These are phyloP conservation scores for Amanita pseudoporphyria DNA, from an alignment of 768 basidiomycete species.

Conservation along the genomic window DNA sequence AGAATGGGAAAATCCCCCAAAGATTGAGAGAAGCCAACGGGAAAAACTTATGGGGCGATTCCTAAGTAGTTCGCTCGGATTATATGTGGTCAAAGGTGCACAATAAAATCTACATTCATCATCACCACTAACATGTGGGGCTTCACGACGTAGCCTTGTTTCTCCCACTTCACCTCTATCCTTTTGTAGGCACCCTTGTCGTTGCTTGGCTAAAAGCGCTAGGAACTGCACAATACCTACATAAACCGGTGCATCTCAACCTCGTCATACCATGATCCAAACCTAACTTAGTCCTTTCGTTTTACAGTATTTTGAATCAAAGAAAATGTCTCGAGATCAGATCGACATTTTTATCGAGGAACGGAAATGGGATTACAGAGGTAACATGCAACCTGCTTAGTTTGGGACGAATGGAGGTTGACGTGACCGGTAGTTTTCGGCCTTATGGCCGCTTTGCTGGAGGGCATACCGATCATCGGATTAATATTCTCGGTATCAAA, in stretches of 20 bases:
- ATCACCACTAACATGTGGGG: slow-evolving; percentile 25
- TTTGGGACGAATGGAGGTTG: not conserved
- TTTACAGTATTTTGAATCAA: slow-evolving; percentile 70
- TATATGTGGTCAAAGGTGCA: slow-evolving; percentile 30
- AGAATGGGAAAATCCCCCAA: slow-evolving; percentile 63
- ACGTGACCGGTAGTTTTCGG: slow-evolving; percentile 57
- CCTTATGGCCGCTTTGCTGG: slow-evolving; percentile 73
- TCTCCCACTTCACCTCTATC: slow-evolving; percentile 56
- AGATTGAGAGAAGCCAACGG: slow-evolving; percentile 20
- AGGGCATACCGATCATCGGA: slow-evolving; percentile 62
- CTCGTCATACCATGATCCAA: not conserved
- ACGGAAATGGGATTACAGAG: slow-evolving; percentile 79
- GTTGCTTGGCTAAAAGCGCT: slow-evolving; percentile 59
- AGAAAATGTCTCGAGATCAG: slow-evolving; percentile 69
- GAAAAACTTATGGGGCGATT: slow-evolving; percentile 22
- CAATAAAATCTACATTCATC: not conserved
- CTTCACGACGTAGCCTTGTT: slow-evolving; percentile 35
- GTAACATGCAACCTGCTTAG: slow-evolving; percentile 26
- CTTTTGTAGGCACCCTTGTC: slow-evolving; percentile 53
- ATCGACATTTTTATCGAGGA: slow-evolving; percentile 77
- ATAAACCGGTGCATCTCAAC: slow-evolving; percentile 43
- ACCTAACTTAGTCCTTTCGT: not conserved
- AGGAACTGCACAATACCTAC: slow-evolving; percentile 58
- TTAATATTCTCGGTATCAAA: slow-evolving; percentile 80
- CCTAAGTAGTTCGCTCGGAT: slow-evolving; percentile 27